A percentile compares a stretch with the other conserved stretches of the same genome.
Evolutionary conservation across 768 basidiomycete genomes (phyloP).

Genomic region (Gyrodon lividus): DNA sequence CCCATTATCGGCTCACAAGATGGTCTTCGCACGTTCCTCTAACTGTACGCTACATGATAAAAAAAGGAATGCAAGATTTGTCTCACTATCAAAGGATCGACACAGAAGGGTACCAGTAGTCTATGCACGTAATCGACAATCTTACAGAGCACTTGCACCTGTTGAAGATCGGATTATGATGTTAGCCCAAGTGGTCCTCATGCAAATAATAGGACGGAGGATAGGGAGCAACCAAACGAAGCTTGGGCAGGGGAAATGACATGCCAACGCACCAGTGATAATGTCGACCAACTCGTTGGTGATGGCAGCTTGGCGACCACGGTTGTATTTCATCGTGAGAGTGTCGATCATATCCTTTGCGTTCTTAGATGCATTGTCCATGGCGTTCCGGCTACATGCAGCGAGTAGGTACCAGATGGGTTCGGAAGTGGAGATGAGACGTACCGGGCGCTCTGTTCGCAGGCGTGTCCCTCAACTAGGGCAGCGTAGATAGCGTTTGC

Average conservation of each 20-base stretch:
- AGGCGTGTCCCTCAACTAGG: slow-evolving; percentile 92
- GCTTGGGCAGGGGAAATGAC: not conserved
- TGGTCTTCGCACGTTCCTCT: too few relatives aligned
- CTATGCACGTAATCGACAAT: slow-evolving; percentile 13
- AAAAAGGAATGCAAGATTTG: slow-evolving; percentile 18
- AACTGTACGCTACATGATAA: not conserved
- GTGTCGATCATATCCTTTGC: slow-evolving; percentile 88
- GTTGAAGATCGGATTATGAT: not conserved
- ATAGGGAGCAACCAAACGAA: too few relatives aligned
- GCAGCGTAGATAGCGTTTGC: slow-evolving; percentile 96
- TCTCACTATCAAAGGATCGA: slow-evolving; percentile 20
- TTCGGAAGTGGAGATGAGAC: slow-evolving; percentile 8
- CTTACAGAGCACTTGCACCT: slow-evolving; percentile 52
- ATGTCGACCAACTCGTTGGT: slow-evolving; percentile 95
- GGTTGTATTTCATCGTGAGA: slow-evolving; percentile 94
- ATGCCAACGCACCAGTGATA: slow-evolving; percentile 69
- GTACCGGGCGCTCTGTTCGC: slow-evolving; percentile 89
- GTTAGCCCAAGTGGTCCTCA: slow-evolving; percentile 2
- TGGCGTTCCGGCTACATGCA: slow-evolving; percentile 77
- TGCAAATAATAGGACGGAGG: not conserved
- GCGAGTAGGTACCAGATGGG: not conserved
- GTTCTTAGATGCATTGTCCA: slow-evolving; percentile 99
- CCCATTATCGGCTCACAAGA: too few relatives aligned
- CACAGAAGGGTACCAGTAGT: slow-evolving; percentile 9
- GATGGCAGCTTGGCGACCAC: slow-evolving; percentile 97